Evolutionary conservation across 2,329 filamentous ascomycete species (phyloP).

Genomic region (Tolypocladium nubicola): DNA sequence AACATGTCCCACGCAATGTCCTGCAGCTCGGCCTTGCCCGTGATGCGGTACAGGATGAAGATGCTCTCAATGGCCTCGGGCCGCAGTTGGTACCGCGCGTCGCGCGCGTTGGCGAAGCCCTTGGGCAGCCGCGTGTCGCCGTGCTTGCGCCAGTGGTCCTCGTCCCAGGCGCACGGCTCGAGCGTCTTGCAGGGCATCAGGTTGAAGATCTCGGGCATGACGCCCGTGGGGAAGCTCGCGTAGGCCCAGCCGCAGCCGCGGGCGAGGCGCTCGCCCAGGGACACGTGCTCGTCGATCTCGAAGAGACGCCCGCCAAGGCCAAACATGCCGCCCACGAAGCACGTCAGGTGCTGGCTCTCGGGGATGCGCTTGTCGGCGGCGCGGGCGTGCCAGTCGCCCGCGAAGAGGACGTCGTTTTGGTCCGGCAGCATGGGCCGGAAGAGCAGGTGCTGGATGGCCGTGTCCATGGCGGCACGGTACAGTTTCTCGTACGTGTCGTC

Average conservation of each 20-base stretch:
- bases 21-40: conserved; percentile 33
- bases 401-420: conserved; percentile 47
- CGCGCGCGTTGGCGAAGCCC: conserved; percentile 51
- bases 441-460: conserved; percentile 51
- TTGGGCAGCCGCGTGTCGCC: conserved; percentile 23
- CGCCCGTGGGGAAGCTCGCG: conserved; percentile 37
- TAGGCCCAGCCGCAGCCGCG: conserved; percentile 50
- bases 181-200: conserved; percentile 32
- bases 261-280: conserved; percentile 36
- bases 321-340: conserved; percentile 61
- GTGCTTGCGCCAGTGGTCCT: conserved; percentile 14
- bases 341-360: conserved; percentile 30
- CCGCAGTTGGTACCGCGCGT: conserved; percentile 37
- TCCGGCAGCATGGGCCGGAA: conserved; percentile 58
- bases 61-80: conserved; percentile 71
- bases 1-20: conserved; percentile 45
- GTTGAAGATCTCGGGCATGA: conserved; percentile 48
- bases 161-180: conserved; percentile 20
- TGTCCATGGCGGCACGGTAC: conserved; percentile 54
- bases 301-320: conserved; percentile 54
- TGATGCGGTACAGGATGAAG: conserved; percentile 61
- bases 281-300: conserved; percentile 33
- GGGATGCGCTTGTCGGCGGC: conserved; percentile 13
- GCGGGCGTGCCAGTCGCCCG: conserved; percentile 17
- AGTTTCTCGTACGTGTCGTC: conserved; percentile 51